Evolutionary conservation across 306 rosid genomes (phyloP).

Genomic region (Echinosophora koreensis): DNA sequence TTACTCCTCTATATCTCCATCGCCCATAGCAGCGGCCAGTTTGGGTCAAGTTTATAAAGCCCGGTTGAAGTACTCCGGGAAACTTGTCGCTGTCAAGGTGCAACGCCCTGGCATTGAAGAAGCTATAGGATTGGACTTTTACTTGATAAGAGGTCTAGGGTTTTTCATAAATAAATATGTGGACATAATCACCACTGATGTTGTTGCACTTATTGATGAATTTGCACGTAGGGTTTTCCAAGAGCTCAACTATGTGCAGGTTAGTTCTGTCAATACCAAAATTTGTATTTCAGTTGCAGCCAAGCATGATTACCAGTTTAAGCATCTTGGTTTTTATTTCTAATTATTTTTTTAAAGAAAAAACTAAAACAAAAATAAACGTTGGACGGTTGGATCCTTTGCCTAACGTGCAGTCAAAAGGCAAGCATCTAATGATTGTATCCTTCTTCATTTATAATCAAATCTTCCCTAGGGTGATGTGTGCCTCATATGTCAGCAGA

Average conservation of each 20-base stretch:
- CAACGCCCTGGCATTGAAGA: slow-evolving; percentile 96
- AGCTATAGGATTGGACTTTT: slow-evolving; percentile 92
- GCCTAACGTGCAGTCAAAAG: slow-evolving; percentile 15
- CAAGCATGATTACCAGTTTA: slow-evolving; percentile 20
- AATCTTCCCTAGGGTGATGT: slow-evolving; percentile 16
- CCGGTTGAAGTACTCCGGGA: slow-evolving; percentile 67
- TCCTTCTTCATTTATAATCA: slow-evolving; percentile 27
- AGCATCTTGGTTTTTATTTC: slow-evolving; percentile 1
- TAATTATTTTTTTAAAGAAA: neutral
- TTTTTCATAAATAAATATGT: slow-evolving; percentile 82
- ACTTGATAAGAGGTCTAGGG: slow-evolving; percentile 80
- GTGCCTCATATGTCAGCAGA: neutral
- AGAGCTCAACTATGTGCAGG: slow-evolving; percentile 99
- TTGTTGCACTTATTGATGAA: slow-evolving; percentile 88
- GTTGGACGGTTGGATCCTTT: slow-evolving; percentile 19
- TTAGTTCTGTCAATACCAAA: slow-evolving; percentile 45
- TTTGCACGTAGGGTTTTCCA: slow-evolving; percentile 93
- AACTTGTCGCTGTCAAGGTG: slow-evolving; percentile 89
- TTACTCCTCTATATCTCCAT: slow-evolving; percentile 74
- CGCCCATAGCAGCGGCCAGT: slow-evolving; percentile 96
- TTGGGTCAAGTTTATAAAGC: slow-evolving; percentile 98
- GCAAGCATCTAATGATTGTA: slow-evolving; percentile 1
- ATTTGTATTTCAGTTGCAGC: slow-evolving; percentile 21
- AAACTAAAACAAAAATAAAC: neutral
- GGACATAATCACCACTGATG: slow-evolving; percentile 80